Evolutionary conservation across 345 rosid species (phyloP).

Genomic region (Theobroma cacao): DNA sequence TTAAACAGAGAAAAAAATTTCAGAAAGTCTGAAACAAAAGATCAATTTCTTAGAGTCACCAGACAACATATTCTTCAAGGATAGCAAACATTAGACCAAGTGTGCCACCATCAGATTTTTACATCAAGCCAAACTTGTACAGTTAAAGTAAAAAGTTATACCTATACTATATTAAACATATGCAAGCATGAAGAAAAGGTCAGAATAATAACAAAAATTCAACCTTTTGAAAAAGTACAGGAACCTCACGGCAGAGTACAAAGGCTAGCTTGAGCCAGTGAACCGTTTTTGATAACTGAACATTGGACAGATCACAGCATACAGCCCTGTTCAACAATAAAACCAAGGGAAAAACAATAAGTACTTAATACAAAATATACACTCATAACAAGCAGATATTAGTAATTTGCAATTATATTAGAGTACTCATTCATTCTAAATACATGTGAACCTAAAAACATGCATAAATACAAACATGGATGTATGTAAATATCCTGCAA

Average conservation of each 20-base stretch:
- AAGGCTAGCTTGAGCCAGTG: slow-evolving; percentile 76
- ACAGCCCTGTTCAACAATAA: slow-evolving; percentile 43
- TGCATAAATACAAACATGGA: background rate
- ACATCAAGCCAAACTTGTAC: background rate
- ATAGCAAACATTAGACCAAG: background rate
- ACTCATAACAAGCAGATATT: slow-evolving; percentile 6
- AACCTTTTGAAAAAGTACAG: slow-evolving; percentile 77
- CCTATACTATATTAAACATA: background rate
- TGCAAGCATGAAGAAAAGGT: background rate
- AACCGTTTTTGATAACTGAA: slow-evolving; percentile 51
- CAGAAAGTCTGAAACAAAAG: background rate
- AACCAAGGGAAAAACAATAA: slow-evolving; percentile 17
- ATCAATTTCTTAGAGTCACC: background rate
- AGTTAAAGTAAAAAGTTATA: background rate
- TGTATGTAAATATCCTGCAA: background rate
- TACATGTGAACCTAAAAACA: slow-evolving; percentile 2
- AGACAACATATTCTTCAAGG: background rate
- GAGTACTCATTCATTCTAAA: slow-evolving; percentile 10
- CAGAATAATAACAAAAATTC: slow-evolving; percentile 9
- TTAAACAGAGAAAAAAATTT: background rate
- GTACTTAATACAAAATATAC: background rate
- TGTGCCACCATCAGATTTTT: background rate
- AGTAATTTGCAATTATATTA: background rate
- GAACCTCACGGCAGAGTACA: slow-evolving; percentile 76
- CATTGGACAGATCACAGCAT: slow-evolving; percentile 58